phyloP scores from a whole-genome alignment of 1,139 yeast species.

The Spathaspora sp. region DNA sequence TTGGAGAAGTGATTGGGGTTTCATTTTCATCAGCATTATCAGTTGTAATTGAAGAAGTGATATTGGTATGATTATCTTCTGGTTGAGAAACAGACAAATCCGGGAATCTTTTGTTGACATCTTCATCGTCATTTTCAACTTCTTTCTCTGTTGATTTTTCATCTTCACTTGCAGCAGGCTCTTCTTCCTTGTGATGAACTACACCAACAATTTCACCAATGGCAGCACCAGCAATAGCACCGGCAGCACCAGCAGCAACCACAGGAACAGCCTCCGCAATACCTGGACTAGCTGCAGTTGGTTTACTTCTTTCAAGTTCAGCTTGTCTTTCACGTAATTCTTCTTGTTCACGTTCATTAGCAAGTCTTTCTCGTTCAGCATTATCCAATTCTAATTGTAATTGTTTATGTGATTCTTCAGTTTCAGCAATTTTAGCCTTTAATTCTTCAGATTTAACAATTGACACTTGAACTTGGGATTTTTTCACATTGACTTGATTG shows the following conservation, averaged over 20 bases:
- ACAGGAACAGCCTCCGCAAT: slow-evolving; percentile 5
- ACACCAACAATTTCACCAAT: slow-evolving; percentile 19
- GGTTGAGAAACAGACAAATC: slow-evolving; percentile 18
- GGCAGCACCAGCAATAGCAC: slow-evolving; percentile 18
- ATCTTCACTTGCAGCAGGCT: neutral
- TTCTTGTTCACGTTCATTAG: slow-evolving; percentile 34
- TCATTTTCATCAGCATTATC: slow-evolving; percentile 38
- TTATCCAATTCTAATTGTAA: slow-evolving; percentile 26
- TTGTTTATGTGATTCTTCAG: slow-evolving; percentile 23
- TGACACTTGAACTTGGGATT: slow-evolving; percentile 66
- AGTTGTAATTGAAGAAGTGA: slow-evolving; percentile 36
- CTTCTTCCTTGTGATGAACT: slow-evolving; percentile 8
- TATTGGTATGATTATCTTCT: slow-evolving; percentile 23
- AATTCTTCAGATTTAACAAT: slow-evolving; percentile 55
- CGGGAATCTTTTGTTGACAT: slow-evolving; percentile 18
- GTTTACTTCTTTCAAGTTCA: slow-evolving; percentile 14
- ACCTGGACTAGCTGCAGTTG: slow-evolving; percentile 17
- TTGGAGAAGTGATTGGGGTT: slow-evolving; percentile 60
- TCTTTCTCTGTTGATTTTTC: neutral
- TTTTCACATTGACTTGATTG: slow-evolving; percentile 63
- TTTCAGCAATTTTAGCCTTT: slow-evolving; percentile 28
- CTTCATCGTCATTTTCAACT: slow-evolving; percentile 3
- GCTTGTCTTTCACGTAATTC: slow-evolving; percentile 20
- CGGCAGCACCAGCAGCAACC: slow-evolving; percentile 18
- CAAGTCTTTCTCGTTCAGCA: slow-evolving; percentile 21